These are phyloP conservation scores for Ogataea glucozyma DNA, from an alignment of 805 yeast species.

Conservation along the genomic window DNA sequence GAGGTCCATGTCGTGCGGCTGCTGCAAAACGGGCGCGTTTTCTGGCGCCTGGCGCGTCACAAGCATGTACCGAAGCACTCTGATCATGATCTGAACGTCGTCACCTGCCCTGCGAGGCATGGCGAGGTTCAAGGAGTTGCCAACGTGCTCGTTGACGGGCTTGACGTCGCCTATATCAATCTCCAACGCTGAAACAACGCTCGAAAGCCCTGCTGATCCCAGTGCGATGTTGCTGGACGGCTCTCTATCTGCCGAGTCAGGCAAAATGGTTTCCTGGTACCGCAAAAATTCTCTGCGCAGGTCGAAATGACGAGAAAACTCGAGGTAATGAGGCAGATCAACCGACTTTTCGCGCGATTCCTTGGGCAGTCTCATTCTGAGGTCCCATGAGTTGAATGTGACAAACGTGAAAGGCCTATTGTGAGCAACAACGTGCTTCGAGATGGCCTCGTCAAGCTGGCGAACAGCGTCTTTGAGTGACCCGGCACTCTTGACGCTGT, in stretches of 20 bases:
- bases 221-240: too few relatives aligned
- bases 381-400: conserved; percentile 63
- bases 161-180: conserved; percentile 22
- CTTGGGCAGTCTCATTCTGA: conserved; percentile 75
- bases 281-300: conserved; percentile 69
- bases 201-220: conserved; percentile 17
- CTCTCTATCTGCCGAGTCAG: conserved; percentile 47
- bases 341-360: conserved; percentile 79
- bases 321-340: conserved; percentile 70
- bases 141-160: conserved; percentile 16
- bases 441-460: conserved; percentile 52
- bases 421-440: conserved; percentile 42
- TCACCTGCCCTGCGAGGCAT: conserved; percentile 45
- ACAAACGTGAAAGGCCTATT: conserved; percentile 62
- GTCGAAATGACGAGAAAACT: conserved; percentile 76
- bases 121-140: conserved; percentile 24
- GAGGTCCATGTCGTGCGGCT: conserved; percentile 75
- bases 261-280: conserved; percentile 64
- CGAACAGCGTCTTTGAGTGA: conserved; percentile 64
- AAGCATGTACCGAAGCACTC: conserved; percentile 47
- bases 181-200: conserved; percentile 24
- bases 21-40: conserved; percentile 57
- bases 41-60: conserved; percentile 44
- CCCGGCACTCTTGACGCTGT: conserved; percentile 56
- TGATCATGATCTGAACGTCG: conserved; percentile 47